Conservation (phyloP, 805 yeast species). For the Kockiozyma suomiensis region DNA sequence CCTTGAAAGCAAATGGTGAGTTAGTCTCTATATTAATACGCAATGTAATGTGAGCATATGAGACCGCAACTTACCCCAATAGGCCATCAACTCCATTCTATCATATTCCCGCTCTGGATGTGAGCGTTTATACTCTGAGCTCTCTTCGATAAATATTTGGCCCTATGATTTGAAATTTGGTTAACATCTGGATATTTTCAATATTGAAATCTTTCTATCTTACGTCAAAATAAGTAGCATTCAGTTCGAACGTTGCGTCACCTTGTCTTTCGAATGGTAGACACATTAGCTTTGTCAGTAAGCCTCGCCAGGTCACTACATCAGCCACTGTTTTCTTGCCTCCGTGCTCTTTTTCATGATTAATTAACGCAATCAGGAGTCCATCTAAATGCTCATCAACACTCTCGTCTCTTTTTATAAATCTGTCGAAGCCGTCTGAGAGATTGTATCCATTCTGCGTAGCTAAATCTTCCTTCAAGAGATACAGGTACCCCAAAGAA, state of each 20-base stretch:
- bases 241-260: constrained; percentile 60
- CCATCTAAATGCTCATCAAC: constrained; percentile 57
- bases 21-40: neutral
- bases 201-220: constrained; percentile 2
- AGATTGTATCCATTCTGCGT: constrained; percentile 65
- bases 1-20: constrained; percentile 58
- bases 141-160: constrained; percentile 50
- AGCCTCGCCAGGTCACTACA: constrained; percentile 81
- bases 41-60: neutral
- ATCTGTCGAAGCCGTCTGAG: constrained; percentile 62
- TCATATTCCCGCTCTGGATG: constrained; percentile 32
- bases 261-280: constrained; percentile 56
- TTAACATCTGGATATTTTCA: no score
- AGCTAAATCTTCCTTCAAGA: constrained; percentile 60
- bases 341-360: constrained; percentile 55
- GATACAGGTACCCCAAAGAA: constrained; percentile 69
- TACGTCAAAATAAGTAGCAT: constrained; percentile 66
- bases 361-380: constrained; percentile 56
- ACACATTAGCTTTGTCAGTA: constrained; percentile 71
- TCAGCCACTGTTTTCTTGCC: constrained; percentile 55
- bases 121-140: constrained; percentile 38
- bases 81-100: constrained; percentile 40
- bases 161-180: constrained; percentile 25
- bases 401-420: constrained; percentile 56
- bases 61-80: constrained; percentile 36